Conservation (phyloP, 2,329 filamentous ascomycete genomes). For the Colletotrichum cereale region DNA sequence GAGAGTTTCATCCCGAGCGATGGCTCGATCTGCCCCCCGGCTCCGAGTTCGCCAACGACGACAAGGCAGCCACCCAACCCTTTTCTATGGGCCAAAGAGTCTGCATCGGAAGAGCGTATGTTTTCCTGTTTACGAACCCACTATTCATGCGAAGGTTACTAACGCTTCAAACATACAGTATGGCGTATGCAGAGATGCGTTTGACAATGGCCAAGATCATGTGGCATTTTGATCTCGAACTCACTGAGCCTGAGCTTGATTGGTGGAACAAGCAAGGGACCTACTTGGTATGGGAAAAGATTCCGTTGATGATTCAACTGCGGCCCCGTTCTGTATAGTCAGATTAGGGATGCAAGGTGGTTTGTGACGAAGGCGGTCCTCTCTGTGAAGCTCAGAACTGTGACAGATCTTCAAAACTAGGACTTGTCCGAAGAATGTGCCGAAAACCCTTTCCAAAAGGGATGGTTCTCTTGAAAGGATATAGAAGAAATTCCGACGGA, state of each 20-base stretch:
- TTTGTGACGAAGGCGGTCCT: no score
- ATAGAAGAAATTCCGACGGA: no score
- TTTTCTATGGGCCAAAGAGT: conserved; percentile 62
- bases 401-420: no score
- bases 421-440: no score
- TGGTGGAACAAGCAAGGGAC: conserved; percentile 49
- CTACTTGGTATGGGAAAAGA: conserved; percentile 8
- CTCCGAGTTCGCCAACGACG: not conserved
- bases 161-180: conserved; percentile 36
- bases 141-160: not conserved
- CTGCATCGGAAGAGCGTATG: conserved; percentile 63
- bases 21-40: conserved; percentile 3
- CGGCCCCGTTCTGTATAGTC: not conserved
- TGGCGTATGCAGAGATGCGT: conserved; percentile 63
- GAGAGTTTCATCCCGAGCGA: conserved; percentile 18
- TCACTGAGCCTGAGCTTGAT: conserved; percentile 48
- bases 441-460: no score
- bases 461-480: no score
- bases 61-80: conserved; percentile 52
- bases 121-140: conserved; percentile 27
- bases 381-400: no score
- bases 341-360: no score
- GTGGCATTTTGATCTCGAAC: conserved; percentile 59
- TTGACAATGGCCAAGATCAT: conserved; percentile 59
- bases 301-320: conserved; percentile 7